Evolutionary conservation across 768 basidiomycete species (phyloP), one percentile per base, ranked within the genome.

Genomic region (Leccinellum albellum): DNA sequence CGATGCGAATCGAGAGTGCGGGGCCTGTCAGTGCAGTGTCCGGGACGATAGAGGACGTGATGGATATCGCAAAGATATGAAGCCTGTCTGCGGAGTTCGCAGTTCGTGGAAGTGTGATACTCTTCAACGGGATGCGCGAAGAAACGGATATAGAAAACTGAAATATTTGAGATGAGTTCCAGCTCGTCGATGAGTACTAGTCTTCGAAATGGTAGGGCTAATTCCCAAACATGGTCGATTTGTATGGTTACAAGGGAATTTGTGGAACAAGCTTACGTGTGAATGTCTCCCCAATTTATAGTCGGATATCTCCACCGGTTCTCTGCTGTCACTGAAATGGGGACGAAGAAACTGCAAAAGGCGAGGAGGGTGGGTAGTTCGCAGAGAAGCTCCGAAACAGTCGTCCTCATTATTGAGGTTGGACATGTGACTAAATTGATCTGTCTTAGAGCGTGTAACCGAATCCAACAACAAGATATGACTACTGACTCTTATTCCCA

Each of bases 41-140:
- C 1, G 73, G 64, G 24, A 70, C 58, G 4, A 70, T 29, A 7
- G 65, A 72, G 7, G 71, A 73, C 0, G 79, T 71, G 26, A 80
- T 62, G 2, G 79, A 74, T 52, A 82, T 68, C 0, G 75, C 78
- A 37, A 81, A 81, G 14, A 81, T 51, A 56, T 81, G 79, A 4
- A 82, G 71, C 33, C 78, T 73, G 47, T 74, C 70, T 2, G 56
- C 26, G 13, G 62, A 63, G 26, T 66, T 54, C 1, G 58, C 59
- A 0, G 64, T 59, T 10, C 59, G 42, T 0, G 81, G 83, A 50
- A 84, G 73, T 0, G 73, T 76, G 60, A 84, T 77, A 50, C 76
- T 75, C 58, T 64, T 64, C 21, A 84, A 64, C 6, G 74, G 62
- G 21, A 65, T 58, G 45, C 74, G 76, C 4, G 78, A 82, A 2